phyloP scores from a whole-genome alignment of 169 alveolate genomes.

The Cyclospora cayetanensis region DNA sequence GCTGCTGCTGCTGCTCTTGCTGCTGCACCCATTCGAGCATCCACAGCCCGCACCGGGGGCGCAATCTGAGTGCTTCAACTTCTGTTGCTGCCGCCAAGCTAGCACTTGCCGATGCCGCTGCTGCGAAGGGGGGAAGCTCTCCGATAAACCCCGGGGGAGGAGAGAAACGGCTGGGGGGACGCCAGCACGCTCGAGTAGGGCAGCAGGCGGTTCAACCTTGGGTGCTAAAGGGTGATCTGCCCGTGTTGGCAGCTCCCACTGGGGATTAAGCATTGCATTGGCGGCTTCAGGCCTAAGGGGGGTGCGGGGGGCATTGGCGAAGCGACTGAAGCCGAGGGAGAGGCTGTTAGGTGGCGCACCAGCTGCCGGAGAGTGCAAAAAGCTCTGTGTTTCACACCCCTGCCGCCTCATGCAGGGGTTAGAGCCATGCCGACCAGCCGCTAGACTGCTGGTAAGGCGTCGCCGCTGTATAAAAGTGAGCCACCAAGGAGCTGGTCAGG shows the following conservation, averaged over 20 bases:
- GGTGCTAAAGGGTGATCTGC: not conserved
- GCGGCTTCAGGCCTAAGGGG: not conserved
- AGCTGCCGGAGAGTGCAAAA: not conserved
- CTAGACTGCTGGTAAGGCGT: too few species aligned
- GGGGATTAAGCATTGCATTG: not conserved
- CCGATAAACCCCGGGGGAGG: too few species aligned
- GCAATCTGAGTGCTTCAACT: not conserved
- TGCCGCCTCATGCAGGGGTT: not conserved
- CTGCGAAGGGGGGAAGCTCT: too few species aligned
- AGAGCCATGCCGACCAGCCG: too few species aligned
- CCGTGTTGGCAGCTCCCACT: not conserved
- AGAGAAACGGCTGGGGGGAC: too few species aligned
- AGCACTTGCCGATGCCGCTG: conserved; percentile 22
- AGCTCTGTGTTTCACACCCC: not conserved
- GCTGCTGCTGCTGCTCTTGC: conserved; percentile 28
- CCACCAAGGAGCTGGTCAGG: too few species aligned
- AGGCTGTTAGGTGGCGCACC: not conserved
- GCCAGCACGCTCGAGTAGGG: too few species aligned
- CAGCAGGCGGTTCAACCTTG: too few species aligned
- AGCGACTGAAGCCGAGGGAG: not conserved
- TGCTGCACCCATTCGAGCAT: not conserved
- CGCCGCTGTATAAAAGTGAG: too few species aligned
- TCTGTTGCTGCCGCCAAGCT: not conserved
- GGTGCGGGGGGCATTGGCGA: conserved; percentile 17
- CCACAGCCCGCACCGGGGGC: too few species aligned